Conservation (phyloP, 805 yeast species). For the Metschnikowia gruessii region DNA sequence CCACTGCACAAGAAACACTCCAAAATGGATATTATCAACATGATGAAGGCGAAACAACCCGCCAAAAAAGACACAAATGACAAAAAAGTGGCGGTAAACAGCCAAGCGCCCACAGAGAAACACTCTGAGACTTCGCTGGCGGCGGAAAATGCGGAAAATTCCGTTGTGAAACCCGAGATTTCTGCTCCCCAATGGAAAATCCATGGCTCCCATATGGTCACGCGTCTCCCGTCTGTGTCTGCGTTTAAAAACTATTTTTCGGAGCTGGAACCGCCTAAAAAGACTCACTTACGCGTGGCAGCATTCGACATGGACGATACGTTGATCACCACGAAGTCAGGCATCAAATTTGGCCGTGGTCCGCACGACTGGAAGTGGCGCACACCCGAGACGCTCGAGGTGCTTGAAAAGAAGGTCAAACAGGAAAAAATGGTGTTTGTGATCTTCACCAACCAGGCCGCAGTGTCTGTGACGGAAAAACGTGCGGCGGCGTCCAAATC, state of each 20-base stretch:
- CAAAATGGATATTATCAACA: conserved; percentile 6
- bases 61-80: not conserved
- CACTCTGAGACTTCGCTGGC: no score
- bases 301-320: conserved; percentile 90
- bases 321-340: conserved; percentile 62
- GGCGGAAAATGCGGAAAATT: not conserved
- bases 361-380: conserved; percentile 73
- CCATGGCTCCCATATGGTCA: conserved; percentile 44
- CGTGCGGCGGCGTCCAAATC: conserved; percentile 27
- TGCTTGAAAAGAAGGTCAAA: conserved; percentile 24
- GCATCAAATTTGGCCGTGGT: conserved; percentile 52
- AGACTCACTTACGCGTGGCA: conserved; percentile 38
- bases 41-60: conserved; percentile 6
- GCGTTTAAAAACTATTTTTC: not conserved
- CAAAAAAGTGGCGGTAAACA: no score
- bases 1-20: not conserved
- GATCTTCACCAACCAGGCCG: conserved; percentile 86
- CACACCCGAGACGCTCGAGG: conserved; percentile 20
- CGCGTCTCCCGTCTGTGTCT: conserved; percentile 33
- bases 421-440: conserved; percentile 45
- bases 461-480: conserved; percentile 42
- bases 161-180: not conserved
- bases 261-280: not conserved
- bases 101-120: no score
- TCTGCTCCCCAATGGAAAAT: conserved; percentile 27